phyloP scores from a whole-genome alignment of 441 rosid species.

The Adansonia gregorii region DNA sequence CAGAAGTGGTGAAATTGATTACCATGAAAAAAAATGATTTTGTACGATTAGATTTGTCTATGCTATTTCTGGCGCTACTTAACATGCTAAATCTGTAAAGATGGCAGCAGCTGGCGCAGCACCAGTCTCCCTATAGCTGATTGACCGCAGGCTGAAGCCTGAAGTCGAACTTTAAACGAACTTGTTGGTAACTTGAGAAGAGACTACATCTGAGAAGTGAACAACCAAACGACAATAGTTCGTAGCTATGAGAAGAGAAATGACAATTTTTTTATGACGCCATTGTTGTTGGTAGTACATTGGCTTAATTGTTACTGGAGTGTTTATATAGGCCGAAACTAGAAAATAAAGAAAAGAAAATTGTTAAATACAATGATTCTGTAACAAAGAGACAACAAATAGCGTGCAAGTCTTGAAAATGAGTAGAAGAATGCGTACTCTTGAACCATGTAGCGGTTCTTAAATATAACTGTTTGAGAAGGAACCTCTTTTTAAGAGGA shows the following conservation, averaged over 20 bases:
- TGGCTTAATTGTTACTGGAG: background rate
- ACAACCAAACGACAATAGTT: background rate
- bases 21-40: background rate
- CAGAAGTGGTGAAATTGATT: background rate
- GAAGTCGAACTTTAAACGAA: background rate
- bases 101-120: background rate
- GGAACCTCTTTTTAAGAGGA: slow-evolving; percentile 30
- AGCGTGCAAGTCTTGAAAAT: background rate
- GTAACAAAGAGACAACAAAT: background rate
- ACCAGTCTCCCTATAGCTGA: background rate
- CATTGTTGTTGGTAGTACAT: background rate
- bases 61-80: background rate
- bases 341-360: background rate
- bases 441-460: background rate
- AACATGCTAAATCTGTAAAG: background rate
- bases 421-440: background rate
- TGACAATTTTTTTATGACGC: background rate
- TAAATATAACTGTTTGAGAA: background rate
- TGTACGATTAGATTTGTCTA: background rate
- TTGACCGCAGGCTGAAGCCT: background rate
- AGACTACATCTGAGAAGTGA: background rate
- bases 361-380: background rate
- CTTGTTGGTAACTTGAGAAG: background rate
- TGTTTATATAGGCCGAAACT: background rate
- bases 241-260: background rate